phyloP scores from a whole-genome alignment of 78 protist species.

The Thecamonas trahens region DNA sequence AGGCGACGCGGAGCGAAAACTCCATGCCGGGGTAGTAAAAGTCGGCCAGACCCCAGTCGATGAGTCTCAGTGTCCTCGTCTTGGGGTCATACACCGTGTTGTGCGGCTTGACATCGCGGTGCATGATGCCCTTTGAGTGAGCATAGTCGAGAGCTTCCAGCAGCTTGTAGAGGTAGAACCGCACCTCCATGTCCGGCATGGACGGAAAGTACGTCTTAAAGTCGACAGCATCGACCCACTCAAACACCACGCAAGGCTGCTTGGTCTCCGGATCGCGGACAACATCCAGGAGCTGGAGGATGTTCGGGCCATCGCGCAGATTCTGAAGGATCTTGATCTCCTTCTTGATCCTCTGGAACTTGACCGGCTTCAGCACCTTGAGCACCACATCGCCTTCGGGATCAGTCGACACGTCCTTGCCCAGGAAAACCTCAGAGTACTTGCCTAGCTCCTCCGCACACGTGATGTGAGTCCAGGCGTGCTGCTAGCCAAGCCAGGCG shows the following conservation, averaged over 20 bases:
- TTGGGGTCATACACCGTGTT: conserved; percentile 81
- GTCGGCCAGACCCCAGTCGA: conserved; percentile 93
- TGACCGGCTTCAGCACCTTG: conserved; percentile 31
- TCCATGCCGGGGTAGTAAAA: conserved; percentile 72
- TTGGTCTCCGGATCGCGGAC: conserved; percentile 66
- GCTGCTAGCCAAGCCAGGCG: no score
- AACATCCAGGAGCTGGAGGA: conserved; percentile 69
- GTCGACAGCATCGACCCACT: conserved; percentile 69
- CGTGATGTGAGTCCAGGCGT: no score
- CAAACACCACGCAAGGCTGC: conserved; percentile 65
- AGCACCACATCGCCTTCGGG: not conserved
- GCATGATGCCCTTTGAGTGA: conserved; percentile 79
- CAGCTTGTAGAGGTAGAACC: conserved; percentile 79
- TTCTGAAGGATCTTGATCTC: conserved; percentile 82
- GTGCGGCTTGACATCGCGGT: conserved; percentile 80
- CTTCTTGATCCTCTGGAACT: conserved; percentile 74
- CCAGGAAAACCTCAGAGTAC: conserved; percentile 99
- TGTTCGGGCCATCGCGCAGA: conserved; percentile 77
- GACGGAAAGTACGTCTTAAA: conserved; percentile 67
- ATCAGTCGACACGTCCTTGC: conserved; percentile 38
- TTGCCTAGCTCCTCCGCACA: conserved; percentile 97
- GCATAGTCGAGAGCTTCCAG: conserved; percentile 72
- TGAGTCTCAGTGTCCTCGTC: conserved; percentile 46
- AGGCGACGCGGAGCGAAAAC: conserved; percentile 86
- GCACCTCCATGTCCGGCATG: conserved; percentile 59